These are phyloP conservation scores for Starmerella gropengiesseri DNA, from an alignment of 805 yeast species.

Conservation along the genomic window DNA sequence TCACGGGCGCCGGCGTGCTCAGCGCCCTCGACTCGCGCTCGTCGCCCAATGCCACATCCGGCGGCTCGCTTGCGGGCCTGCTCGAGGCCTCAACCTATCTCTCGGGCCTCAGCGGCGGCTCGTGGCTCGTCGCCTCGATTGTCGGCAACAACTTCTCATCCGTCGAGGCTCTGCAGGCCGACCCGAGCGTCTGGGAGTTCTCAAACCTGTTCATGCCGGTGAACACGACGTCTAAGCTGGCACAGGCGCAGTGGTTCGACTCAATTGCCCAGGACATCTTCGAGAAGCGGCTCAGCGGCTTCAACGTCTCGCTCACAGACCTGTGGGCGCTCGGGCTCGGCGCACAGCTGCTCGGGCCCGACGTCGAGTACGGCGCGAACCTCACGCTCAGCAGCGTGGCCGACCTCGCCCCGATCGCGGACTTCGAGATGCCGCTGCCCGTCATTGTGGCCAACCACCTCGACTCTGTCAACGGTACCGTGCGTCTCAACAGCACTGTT, in stretches of 20 bases:
- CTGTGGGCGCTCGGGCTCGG: constrained; percentile 74
- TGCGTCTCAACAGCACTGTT: constrained; percentile 56
- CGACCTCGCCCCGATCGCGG: constrained; percentile 37
- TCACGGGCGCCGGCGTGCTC: constrained; percentile 72
- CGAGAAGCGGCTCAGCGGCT: constrained; percentile 56
- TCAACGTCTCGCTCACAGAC: constrained; percentile 56
- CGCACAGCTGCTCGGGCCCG: constrained; percentile 53
- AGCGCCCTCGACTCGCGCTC: constrained; percentile 72
- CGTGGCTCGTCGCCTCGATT: constrained; percentile 66
- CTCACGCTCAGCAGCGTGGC: constrained; percentile 42
- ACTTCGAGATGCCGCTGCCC: constrained; percentile 59
- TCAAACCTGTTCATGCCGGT: constrained; percentile 49
- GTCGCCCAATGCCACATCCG: constrained; percentile 33
- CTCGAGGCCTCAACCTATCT: constrained; percentile 60
- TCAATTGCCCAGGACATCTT: constrained; percentile 38
- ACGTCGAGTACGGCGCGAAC: constrained; percentile 54
- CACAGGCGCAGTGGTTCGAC: constrained; percentile 35
- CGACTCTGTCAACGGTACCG: constrained; percentile 41
- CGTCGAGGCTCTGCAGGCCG: constrained; percentile 46
- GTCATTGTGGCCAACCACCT: constrained; percentile 40
- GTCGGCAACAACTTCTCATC: constrained; percentile 63
- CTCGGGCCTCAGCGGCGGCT: constrained; percentile 74
- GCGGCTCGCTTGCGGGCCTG: constrained; percentile 57
- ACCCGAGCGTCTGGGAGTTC: constrained; percentile 54
- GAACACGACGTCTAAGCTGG: constrained; percentile 49